Base-by-base conservation (phyloP, 805 yeast species). In the Jamesozyma spencerorum region DNA sequence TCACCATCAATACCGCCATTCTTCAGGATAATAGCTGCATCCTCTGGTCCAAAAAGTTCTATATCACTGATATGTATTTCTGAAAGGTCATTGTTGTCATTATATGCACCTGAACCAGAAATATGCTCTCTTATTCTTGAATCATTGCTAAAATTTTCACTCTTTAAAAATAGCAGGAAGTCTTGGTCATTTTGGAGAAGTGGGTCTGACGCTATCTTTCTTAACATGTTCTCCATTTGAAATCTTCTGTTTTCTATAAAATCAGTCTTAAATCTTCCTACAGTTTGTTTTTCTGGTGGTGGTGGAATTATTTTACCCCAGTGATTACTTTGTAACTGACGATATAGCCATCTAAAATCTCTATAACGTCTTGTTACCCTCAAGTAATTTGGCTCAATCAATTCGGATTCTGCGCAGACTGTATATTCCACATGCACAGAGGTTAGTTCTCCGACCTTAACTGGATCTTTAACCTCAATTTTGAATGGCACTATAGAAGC, bases 251-350 rank as follows among this genome's bases (percentile, higher is more conserved):
- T 77, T 60, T 92, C 97, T 38, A 92, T 78, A 51, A 92, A 88
- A 51, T 81, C 87, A 49, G 85, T 85, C 51, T 86, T 86, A 62
- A 92, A 87, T 46, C 96, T 72, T 4, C 97, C 97, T 41, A 88
- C 81, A 6, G 83, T 82, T 47, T 94, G 95, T 60, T 92, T 94
- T 44, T 85, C 94, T 0, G 97, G 88, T 3, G 97, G 97, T 1
- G 97, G 95, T 1, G 98, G 97, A 18, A 92, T 79, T 29, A 92
- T 79, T 43, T 72, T 70, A 1, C 98, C 98, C 28, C 95, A 94
- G 55, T 92, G 87, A 50, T 81, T 85, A 53, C 76, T 74, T 54
- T 83, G 84, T 19, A 92, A 66, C 51, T 88, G 95, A 48, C 85
- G 85, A 60, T 87, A 90, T 11, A 92, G 69, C 97, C 97, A 90